Evolutionary conservation across 441 rosid species (phyloP).

Genomic region (Adansonia rubrostipa): DNA sequence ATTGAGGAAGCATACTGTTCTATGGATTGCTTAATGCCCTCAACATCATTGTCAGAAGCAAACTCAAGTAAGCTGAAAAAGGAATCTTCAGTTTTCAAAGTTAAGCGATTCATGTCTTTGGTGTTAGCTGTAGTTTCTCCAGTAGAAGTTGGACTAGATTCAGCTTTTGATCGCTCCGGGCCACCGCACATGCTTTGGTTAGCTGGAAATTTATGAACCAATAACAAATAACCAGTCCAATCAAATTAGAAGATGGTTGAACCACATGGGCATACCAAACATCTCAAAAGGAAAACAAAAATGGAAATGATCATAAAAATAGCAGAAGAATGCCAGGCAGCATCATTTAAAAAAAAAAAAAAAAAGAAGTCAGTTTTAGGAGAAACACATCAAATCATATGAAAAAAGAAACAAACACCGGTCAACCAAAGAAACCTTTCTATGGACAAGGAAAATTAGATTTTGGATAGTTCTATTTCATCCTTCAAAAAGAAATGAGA

Average conservation of each 20-base stretch:
- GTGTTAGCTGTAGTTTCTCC: slow-evolving; percentile 2
- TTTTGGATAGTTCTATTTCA: neutral
- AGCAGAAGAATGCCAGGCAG: neutral
- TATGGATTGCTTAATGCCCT: slow-evolving; percentile 36
- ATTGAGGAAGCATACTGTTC: slow-evolving; percentile 36
- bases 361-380: neutral
- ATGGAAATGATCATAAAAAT: neutral
- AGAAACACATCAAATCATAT: neutral
- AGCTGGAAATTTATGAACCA: slow-evolving; percentile 21
- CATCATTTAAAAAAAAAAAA: neutral
- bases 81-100: slow-evolving; percentile 40
- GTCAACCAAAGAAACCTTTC: neutral
- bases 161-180: slow-evolving; percentile 32
- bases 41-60: slow-evolving; percentile 55
- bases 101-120: slow-evolving; percentile 37
- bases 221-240: neutral
- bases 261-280: neutral
- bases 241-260: neutral
- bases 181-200: slow-evolving; percentile 39
- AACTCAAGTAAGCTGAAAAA: slow-evolving; percentile 56
- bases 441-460: neutral
- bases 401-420: too few species aligned
- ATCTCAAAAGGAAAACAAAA: neutral
- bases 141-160: slow-evolving; percentile 25
- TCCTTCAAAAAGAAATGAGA: neutral